phyloP scores from a whole-genome alignment of 2,329 filamentous ascomycete species.

The Aspergillus tubingensis region DNA sequence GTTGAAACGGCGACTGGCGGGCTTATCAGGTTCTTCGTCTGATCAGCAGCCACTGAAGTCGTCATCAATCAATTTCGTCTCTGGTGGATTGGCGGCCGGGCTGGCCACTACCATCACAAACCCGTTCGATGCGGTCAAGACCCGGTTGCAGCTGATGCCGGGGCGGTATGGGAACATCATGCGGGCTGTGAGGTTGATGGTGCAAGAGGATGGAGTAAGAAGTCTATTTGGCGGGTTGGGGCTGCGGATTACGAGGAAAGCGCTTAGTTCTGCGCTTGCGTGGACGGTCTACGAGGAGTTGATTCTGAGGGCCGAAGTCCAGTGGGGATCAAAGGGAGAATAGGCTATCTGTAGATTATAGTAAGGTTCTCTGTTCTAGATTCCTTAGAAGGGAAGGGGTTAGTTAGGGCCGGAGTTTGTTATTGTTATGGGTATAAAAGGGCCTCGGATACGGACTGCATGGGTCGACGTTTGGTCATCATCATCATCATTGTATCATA shows the following conservation, averaged over 20 bases:
- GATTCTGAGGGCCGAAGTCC: slow-evolving; percentile 68
- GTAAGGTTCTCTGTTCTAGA: slow-evolving; percentile 12
- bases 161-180: slow-evolving; percentile 78
- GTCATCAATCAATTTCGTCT: slow-evolving; percentile 76
- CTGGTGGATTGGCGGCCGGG: slow-evolving; percentile 77
- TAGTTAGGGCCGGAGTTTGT: slow-evolving; percentile 1
- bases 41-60: slow-evolving; percentile 28
- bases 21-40: slow-evolving; percentile 21
- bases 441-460: slow-evolving; percentile 1
- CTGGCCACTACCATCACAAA: slow-evolving; percentile 88
- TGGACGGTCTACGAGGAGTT: slow-evolving; percentile 98
- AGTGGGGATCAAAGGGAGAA: slow-evolving; percentile 36
- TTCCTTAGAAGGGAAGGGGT: not conserved
- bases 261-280: slow-evolving; percentile 87
- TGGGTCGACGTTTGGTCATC: slow-evolving; percentile 1
- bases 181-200: slow-evolving; percentile 74
- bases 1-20: slow-evolving; percentile 38
- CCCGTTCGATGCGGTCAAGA: slow-evolving; percentile 96
- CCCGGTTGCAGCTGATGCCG: slow-evolving; percentile 87
- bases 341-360: slow-evolving; percentile 8
- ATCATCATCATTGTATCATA: slow-evolving; percentile 22
- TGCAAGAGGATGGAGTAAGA: slow-evolving; percentile 75
- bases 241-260: slow-evolving; percentile 86
- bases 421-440: slow-evolving; percentile 4
- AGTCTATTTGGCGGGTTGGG: slow-evolving; percentile 84